These are phyloP conservation scores for Blastomyces silverae DNA, from an alignment of 2,329 filamentous ascomycete species.

Conservation along the genomic window DNA sequence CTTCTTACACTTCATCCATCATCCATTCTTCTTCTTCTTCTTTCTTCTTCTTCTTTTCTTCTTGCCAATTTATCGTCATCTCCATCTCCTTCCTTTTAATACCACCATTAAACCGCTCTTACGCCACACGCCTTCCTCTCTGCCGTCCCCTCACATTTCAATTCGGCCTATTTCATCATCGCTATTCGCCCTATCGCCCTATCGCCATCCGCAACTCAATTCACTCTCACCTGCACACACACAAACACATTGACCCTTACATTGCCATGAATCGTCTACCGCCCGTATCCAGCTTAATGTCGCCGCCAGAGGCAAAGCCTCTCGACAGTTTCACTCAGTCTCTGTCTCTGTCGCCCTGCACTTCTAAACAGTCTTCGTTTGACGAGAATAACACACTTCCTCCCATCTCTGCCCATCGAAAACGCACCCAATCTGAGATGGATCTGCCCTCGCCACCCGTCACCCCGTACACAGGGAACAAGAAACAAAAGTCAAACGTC, in stretches of 20 bases:
- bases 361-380: slow-evolving; percentile 28
- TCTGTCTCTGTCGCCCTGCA: slow-evolving; percentile 19
- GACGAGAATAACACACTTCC: slow-evolving; percentile 34
- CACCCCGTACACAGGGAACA: slow-evolving; percentile 40
- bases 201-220: not conserved
- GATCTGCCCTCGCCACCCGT: slow-evolving; percentile 43
- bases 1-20: slow-evolving; percentile 12
- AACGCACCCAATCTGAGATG: slow-evolving; percentile 39
- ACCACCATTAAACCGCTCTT: not conserved
- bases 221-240: slow-evolving; percentile 12
- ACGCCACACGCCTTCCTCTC: slow-evolving; percentile 12
- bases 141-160: not conserved
- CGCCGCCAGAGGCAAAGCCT: slow-evolving; percentile 45
- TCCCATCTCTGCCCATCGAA: slow-evolving; percentile 39
- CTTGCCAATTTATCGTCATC: slow-evolving; percentile 12
- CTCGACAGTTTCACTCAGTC: slow-evolving; percentile 42
- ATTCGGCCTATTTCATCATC: slow-evolving; percentile 7
- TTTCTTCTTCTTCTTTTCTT: slow-evolving; percentile 4
- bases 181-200: not conserved
- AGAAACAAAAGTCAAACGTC: slow-evolving; percentile 33
- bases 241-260: slow-evolving; percentile 28
- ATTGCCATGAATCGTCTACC: slow-evolving; percentile 40
- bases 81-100: slow-evolving; percentile 13
- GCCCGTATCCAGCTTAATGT: slow-evolving; percentile 42
- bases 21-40: slow-evolving; percentile 8